Percentiles rank a stretch among this genome's conserved stretches.
Conservation (phyloP, 2,329 filamentous ascomycete genomes). For the Calonectria crousiana region DNA sequence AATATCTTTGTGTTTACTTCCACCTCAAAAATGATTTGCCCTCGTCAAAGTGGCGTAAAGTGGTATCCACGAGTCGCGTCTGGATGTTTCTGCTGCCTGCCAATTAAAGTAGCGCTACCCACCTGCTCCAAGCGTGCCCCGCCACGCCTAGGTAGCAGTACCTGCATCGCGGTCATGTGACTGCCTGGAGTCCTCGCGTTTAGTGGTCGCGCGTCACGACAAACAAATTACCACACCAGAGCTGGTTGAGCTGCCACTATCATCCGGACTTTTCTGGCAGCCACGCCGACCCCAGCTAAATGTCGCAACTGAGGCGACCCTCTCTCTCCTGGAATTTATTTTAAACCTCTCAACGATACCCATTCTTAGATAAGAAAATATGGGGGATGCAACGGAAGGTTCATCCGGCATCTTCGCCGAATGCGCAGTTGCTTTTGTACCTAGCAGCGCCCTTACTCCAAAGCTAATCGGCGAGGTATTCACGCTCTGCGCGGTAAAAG, state of each 20-base stretch:
- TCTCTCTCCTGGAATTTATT: constrained; percentile 11
- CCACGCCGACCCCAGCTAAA: constrained; percentile 15
- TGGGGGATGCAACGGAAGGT: constrained; percentile 44
- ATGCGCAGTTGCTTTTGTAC: constrained; percentile 60
- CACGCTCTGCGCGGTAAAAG: neutral
- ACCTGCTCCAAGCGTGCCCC: neutral
- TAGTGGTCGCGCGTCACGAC: constrained; percentile 31
- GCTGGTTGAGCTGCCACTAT: neutral
- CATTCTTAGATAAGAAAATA: constrained; percentile 32
- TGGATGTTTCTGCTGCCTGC: constrained; percentile 12
- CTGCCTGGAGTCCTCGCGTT: constrained; percentile 53
- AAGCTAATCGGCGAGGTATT: constrained; percentile 57
- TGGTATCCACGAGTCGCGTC: constrained; percentile 25
- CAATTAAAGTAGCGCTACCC: constrained; percentile 19
- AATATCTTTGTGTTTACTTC: neutral
- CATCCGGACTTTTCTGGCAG: neutral
- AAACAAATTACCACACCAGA: constrained; percentile 29
- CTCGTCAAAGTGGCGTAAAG: constrained; percentile 28
- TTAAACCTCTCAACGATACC: neutral
- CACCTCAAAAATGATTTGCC: neutral
- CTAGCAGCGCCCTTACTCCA: constrained; percentile 54
- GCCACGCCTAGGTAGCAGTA: constrained; percentile 11
- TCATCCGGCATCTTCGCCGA: constrained; percentile 53
- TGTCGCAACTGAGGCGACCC: constrained; percentile 23
- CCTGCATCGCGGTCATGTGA: constrained; percentile 46